Percentiles rank a stretch among this genome's conserved stretches.
These are phyloP conservation scores for Kokia cookei DNA, from an alignment of 441 rosid species.

Conservation along the genomic window DNA sequence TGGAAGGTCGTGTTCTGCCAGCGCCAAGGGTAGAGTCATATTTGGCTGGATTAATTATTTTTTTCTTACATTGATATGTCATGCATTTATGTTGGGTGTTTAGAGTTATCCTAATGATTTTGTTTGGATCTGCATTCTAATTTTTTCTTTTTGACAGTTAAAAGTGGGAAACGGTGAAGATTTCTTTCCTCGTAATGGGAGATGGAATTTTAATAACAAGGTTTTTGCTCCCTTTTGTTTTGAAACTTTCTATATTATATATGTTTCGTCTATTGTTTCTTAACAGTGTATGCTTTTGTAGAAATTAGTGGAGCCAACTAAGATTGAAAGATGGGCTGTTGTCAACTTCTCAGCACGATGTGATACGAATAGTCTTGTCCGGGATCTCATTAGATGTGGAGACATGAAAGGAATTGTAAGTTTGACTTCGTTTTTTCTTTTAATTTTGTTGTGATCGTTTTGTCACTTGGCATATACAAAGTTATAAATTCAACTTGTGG, in stretches of 20 bases:
- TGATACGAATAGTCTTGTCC: conserved; percentile 29
- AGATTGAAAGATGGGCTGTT: conserved; percentile 46
- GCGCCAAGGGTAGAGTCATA: conserved; percentile 36
- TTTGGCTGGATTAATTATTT: background rate
- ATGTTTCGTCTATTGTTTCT: background rate
- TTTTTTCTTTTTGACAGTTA: conserved; percentile 30
- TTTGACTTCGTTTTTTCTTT: background rate
- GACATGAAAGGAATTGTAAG: conserved; percentile 59
- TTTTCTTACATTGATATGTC: background rate
- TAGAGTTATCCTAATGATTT: background rate
- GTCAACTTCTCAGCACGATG: conserved; percentile 58
- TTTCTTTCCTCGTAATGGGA: conserved; percentile 44
- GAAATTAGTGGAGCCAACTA: conserved; percentile 44
- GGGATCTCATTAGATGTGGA: conserved; percentile 36
- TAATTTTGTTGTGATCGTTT: background rate
- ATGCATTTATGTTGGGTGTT: background rate
- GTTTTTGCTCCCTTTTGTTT: conserved; percentile 11
- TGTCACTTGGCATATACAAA: background rate
- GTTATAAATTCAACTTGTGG: background rate
- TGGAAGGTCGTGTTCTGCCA: conserved; percentile 49
- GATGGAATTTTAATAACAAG: conserved; percentile 61
- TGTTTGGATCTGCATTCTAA: background rate
- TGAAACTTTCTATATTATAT: background rate
- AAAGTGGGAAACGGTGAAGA: conserved; percentile 49
- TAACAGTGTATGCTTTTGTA: conserved; percentile 8